A percentile compares a stretch with the other conserved stretches of the same genome.
Conservation (phyloP, 352 stramenopile genomes). For the Phytophthora brassicae region DNA sequence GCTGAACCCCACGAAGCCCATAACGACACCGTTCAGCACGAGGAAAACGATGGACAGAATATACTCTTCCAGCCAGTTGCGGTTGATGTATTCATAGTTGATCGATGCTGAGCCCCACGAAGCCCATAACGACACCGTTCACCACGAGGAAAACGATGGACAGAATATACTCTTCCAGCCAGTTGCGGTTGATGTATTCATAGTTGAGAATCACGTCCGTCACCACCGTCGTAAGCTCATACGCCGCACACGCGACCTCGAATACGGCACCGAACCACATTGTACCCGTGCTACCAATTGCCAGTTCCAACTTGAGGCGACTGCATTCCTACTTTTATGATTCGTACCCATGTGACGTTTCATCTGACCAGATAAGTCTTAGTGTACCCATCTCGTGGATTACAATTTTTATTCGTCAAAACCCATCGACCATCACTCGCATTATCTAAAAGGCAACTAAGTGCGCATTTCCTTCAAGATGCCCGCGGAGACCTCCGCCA, state of each 20-base stretch:
- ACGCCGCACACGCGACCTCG: slow-evolving; percentile 45
- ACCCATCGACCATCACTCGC: slow-evolving; percentile 12
- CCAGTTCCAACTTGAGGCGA: background rate
- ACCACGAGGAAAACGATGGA: slow-evolving; percentile 68
- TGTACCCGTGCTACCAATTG: background rate
- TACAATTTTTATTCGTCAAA: slow-evolving; percentile 16
- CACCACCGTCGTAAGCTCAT: slow-evolving; percentile 70
- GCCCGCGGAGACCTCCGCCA: background rate
- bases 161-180: slow-evolving; percentile 72
- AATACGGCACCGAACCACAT: slow-evolving; percentile 35
- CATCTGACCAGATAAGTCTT: no score
- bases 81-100: slow-evolving; percentile 75
- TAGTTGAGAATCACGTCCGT: slow-evolving; percentile 73
- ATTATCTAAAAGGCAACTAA: background rate
- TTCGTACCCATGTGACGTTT: background rate
- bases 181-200: slow-evolving; percentile 73
- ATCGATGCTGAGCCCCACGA: slow-evolving; percentile 64
- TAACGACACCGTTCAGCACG: slow-evolving; percentile 54
- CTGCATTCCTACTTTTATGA: background rate
- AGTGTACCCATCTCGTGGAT: background rate
- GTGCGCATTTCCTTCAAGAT: background rate
- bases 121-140: slow-evolving; percentile 59
- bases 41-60: slow-evolving; percentile 72
- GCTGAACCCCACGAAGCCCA: slow-evolving; percentile 59
- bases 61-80: slow-evolving; percentile 74